Evolutionary conservation across 106 monocot species (phyloP), one percentile per base, ranked within the genome.

Genomic region (Allium sativum): DNA sequence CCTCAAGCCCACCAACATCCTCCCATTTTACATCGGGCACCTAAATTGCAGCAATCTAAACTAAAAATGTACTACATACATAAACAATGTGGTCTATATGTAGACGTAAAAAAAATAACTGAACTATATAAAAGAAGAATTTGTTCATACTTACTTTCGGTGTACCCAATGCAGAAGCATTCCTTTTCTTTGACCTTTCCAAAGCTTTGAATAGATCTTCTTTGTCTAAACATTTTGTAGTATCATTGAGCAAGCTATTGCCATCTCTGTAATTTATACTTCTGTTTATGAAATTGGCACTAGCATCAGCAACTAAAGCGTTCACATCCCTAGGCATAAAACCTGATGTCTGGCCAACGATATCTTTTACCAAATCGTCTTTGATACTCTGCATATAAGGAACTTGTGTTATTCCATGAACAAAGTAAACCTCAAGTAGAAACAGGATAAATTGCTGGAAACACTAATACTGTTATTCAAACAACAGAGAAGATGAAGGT

Each of bases 1-100:
- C 98, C 75, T 98, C 98, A 70, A 98, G 98, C 13, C 98, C 98
- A 82, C 96, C 96, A 52, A 98, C 91, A 77, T 98, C 96, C 70
- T 91, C 96, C 96, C 96, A 98, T 82, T 87, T 98, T 16, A 98
- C 87, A 79, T 98, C 78, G 40, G 96, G 96, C 62, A 98, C 88
- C 98, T 84, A 73, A 68, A 72, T 19, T 18, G 74, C 15, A 72
- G 57, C 9, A 69, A 13, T 53, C 13, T 13, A 50, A 68, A 48
- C 22, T 54, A 22, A 69, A 22, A 14, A 58, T 58, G 8, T 18
- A 17, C 54, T 17, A 17, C 12, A 11, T 40, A 16, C 0, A 52
- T 8, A 14, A 54, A 21, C 31, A 31, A 31, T 31, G 31, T 5
- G 31, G 31, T 31, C 31, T 31, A 31, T 31, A 31, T 31, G 31